phyloP scores from a whole-genome alignment of 306 rosid genomes.

The Glycyrrhiza uralensis region DNA sequence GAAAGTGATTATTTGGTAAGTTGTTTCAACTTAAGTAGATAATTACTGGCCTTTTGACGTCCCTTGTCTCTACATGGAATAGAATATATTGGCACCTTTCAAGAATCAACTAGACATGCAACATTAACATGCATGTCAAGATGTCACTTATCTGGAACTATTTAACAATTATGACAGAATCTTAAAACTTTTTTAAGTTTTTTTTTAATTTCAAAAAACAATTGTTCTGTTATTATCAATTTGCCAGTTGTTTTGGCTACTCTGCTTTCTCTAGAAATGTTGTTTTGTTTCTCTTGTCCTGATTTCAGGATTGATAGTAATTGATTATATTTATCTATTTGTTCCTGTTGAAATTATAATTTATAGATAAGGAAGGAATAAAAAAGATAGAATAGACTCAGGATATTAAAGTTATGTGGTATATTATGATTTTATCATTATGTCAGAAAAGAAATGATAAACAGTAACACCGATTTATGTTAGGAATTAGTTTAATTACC shows the following conservation, averaged over 20 bases:
- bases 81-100: neutral
- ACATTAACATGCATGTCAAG: neutral
- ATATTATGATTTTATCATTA: too few species aligned
- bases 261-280: neutral
- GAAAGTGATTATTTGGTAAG: neutral
- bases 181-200: neutral
- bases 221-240: neutral
- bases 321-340: neutral
- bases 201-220: neutral
- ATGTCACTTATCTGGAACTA: neutral
- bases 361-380: neutral
- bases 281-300: neutral
- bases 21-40: neutral
- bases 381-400: neutral
- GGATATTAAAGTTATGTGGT: neutral
- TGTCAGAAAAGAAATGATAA: neutral
- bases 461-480: neutral
- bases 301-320: neutral
- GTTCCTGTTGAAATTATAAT: neutral
- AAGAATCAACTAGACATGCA: neutral
- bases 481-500: neutral
- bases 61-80: neutral
- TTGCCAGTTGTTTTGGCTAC: neutral
- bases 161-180: neutral
- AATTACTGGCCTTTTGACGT: neutral